These are phyloP conservation scores for Entrophospora sp. DNA, from an alignment of 192 early-diverging fungal genomes.

Conservation along the genomic window DNA sequence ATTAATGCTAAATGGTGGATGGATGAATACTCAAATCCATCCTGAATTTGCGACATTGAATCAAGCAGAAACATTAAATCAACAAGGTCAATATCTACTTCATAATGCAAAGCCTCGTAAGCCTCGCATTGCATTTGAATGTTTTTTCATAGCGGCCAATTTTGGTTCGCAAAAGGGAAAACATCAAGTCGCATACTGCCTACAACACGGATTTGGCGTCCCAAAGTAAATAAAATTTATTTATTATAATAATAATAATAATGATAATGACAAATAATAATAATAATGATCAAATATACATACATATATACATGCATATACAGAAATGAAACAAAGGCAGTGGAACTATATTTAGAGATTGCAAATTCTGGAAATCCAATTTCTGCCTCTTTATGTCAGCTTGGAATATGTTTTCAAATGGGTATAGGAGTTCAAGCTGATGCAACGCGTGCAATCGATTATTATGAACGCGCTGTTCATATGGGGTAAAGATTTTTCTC, in stretches of 20 bases:
- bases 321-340: constrained; percentile 5
- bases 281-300: not conserved
- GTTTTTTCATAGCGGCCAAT: not conserved
- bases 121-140: not conserved
- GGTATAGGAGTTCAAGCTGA: constrained; percentile 13
- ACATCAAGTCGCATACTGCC: constrained; percentile 3
- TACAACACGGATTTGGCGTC: constrained; percentile 10
- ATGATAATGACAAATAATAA: not conserved
- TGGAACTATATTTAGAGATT: not conserved
- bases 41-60: not conserved
- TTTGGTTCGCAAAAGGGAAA: not conserved
- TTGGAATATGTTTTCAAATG: constrained; percentile 16
- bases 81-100: constrained; percentile 9
- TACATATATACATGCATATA: not conserved
- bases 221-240: not conserved
- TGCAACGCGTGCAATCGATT: not conserved
- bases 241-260: not conserved
- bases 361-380: not conserved
- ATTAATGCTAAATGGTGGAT: not conserved
- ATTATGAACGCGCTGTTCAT: not conserved
- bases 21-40: not conserved
- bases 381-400: not conserved
- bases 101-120: not conserved
- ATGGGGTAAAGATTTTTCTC: not conserved
- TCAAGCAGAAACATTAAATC: not conserved